Conservation (phyloP, 2,329 filamentous ascomycete genomes). For the Fusarium sacchari region DNA sequence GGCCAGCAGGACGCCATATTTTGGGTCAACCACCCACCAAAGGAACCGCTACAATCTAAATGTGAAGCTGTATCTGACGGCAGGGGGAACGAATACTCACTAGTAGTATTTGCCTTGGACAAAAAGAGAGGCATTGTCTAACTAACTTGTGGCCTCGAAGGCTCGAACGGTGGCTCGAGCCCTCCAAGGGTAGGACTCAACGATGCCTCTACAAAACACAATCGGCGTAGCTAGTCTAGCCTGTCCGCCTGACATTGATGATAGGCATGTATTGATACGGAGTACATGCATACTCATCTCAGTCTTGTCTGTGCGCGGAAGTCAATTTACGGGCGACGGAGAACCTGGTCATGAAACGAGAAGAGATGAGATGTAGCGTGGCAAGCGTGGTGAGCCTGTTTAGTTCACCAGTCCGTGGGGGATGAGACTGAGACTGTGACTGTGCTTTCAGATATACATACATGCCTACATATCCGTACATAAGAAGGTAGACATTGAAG, state of each 20-base stretch:
- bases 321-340: constrained; percentile 31
- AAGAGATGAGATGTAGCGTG: not conserved
- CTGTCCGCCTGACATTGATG: not conserved
- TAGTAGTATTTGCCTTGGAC: not conserved
- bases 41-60: not conserved
- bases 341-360: constrained; percentile 8
- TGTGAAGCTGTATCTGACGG: not conserved
- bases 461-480: not conserved
- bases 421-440: not conserved
- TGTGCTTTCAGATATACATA: not conserved
- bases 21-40: not conserved
- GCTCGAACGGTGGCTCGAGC: not conserved
- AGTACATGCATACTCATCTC: not conserved
- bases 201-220: not conserved
- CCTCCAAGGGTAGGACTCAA: not conserved
- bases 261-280: not conserved
- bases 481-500: not conserved
- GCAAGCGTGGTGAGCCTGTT: not conserved
- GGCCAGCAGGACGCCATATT: not conserved
- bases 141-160: not conserved
- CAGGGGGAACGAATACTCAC: not conserved
- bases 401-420: not conserved
- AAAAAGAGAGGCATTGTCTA: not conserved
- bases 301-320: constrained; percentile 37
- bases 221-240: not conserved